Percentiles rank a stretch among this genome's conserved stretches.
phyloP scores from a whole-genome alignment of 805 yeast species.

The Brettanomyces anomalus region DNA sequence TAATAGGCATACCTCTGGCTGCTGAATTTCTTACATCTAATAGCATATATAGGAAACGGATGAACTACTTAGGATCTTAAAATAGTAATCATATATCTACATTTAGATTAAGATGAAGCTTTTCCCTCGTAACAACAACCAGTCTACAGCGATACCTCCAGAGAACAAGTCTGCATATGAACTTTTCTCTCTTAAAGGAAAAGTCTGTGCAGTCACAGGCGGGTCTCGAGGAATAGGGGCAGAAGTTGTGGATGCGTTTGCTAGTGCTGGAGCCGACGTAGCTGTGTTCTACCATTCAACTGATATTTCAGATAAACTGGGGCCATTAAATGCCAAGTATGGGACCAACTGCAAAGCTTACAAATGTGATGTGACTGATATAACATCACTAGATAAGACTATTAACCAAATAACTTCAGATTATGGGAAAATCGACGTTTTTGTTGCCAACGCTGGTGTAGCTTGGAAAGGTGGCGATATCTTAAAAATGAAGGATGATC shows the following conservation, averaged over 20 bases:
- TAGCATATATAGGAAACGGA: too few relatives aligned
- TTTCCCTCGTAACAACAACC: too few relatives aligned
- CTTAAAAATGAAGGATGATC: constrained; percentile 26
- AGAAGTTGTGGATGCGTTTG: constrained; percentile 75
- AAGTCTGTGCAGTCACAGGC: constrained; percentile 80
- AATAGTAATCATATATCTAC: too few relatives aligned
- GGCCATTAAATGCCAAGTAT: constrained; percentile 16
- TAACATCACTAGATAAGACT: constrained; percentile 25
- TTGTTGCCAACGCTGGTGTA: constrained; percentile 79
- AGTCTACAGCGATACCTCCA: too few relatives aligned
- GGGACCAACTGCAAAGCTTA: constrained; percentile 18
- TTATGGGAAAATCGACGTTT: constrained; percentile 73
- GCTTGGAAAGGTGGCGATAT: constrained; percentile 27
- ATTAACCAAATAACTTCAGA: constrained; percentile 26
- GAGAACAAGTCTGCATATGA: constrained; percentile 24
- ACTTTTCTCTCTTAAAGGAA: constrained; percentile 70
- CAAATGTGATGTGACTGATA: constrained; percentile 30
- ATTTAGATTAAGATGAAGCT: too few relatives aligned
- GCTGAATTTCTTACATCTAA: too few relatives aligned
- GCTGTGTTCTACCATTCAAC: constrained; percentile 41
- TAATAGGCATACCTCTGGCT: too few relatives aligned
- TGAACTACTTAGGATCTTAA: too few relatives aligned
- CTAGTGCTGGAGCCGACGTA: constrained; percentile 72
- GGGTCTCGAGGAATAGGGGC: constrained; percentile 61
- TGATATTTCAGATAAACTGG: constrained; percentile 16